phyloP scores from a whole-genome alignment of 768 basidiomycete species.

The Boletales sp. region DNA sequence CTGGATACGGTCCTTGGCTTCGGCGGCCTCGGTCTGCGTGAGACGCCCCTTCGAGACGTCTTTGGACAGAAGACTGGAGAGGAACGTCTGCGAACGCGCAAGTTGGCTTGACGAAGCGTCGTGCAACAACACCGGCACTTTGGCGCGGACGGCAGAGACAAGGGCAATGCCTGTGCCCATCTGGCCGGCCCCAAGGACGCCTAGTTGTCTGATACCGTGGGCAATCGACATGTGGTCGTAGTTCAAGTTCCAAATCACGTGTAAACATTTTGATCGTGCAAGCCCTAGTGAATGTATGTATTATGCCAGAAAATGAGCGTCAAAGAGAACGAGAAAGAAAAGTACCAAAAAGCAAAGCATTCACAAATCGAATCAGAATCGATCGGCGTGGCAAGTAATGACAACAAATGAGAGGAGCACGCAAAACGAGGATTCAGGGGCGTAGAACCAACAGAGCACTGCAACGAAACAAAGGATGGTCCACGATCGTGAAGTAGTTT shows the following conservation, averaged over 20 bases:
- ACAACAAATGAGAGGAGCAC: constrained; percentile 17
- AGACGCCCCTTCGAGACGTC: constrained; percentile 84
- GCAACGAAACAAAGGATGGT: constrained; percentile 5
- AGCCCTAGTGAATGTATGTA: constrained; percentile 1
- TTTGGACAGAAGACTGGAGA: constrained; percentile 84
- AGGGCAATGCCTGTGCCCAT: constrained; percentile 93
- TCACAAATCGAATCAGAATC: constrained; percentile 18
- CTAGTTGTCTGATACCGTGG: constrained; percentile 73
- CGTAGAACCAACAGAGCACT: constrained; percentile 20
- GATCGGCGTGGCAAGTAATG: constrained; percentile 4
- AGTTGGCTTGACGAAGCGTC: constrained; percentile 78
- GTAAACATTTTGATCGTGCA: constrained; percentile 14
- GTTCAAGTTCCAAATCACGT: constrained; percentile 15
- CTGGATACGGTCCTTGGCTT: constrained; percentile 62
- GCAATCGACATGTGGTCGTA: constrained; percentile 37
- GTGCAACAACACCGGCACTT: constrained; percentile 80
- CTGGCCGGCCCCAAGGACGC: constrained; percentile 80
- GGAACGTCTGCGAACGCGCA: constrained; percentile 62
- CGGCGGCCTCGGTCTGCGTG: constrained; percentile 63
- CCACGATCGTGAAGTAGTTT: constrained; percentile 8
- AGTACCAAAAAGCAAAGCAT: constrained; percentile 15
- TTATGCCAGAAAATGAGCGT: constrained; percentile 13
- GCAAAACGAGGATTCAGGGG: constrained; percentile 15
- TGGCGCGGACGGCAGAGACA: constrained; percentile 81
- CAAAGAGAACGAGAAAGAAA: constrained; percentile 5